phyloP scores from a whole-genome alignment of 148 eudicot species.

The Chenopodium berlandieri region DNA sequence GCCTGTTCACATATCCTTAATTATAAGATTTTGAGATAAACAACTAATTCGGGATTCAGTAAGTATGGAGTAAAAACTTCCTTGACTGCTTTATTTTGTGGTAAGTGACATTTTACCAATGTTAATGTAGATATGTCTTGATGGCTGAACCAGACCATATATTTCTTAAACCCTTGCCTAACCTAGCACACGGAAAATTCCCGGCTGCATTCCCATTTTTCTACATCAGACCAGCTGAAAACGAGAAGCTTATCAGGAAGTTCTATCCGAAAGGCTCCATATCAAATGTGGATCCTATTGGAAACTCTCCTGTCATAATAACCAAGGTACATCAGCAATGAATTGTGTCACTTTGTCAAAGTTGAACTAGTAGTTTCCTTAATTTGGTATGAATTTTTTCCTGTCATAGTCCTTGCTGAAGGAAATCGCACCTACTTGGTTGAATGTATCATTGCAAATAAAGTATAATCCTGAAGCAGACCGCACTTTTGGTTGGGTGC shows the following conservation, averaged over 20 bases:
- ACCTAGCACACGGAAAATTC: constrained; percentile 30
- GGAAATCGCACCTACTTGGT: constrained; percentile 65
- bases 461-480: constrained; percentile 67
- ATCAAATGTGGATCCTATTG: constrained; percentile 44
- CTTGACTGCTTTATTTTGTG: neutral
- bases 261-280: constrained; percentile 47
- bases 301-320: constrained; percentile 53
- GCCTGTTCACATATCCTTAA: neutral
- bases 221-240: constrained; percentile 45
- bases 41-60: neutral
- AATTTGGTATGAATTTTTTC: neutral
- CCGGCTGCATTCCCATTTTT: constrained; percentile 48
- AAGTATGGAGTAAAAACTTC: neutral
- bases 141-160: constrained; percentile 62
- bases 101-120: neutral
- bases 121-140: constrained; percentile 36
- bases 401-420: constrained; percentile 45
- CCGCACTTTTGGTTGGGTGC: constrained; percentile 55
- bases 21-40: neutral
- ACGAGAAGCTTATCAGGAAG: constrained; percentile 38
- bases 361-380: neutral
- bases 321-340: constrained; percentile 22
- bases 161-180: constrained; percentile 46
- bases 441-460: constrained; percentile 64
- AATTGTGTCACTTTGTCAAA: neutral